Evolutionary conservation across 768 basidiomycete species (phyloP).

Genomic region (Pleurotus sapidus): DNA sequence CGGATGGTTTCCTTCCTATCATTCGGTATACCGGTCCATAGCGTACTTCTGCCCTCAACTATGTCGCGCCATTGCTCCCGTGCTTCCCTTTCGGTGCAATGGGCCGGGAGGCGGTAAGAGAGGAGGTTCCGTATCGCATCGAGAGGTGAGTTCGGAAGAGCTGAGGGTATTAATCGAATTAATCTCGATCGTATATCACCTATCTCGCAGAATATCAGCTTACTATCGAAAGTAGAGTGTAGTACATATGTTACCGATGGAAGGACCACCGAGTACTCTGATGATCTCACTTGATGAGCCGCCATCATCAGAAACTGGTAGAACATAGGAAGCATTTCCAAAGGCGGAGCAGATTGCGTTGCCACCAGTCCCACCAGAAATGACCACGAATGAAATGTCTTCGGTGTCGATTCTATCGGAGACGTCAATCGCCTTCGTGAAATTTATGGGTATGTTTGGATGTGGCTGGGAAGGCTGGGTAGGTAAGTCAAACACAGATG

Average conservation of each 20-base stretch:
- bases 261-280: constrained; percentile 84
- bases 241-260: constrained; percentile 53
- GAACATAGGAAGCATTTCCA: constrained; percentile 70
- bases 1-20: constrained; percentile 92
- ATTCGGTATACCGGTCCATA: constrained; percentile 85
- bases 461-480: constrained; percentile 28
- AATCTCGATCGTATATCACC: constrained; percentile 89
- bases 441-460: neutral
- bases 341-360: constrained; percentile 91
- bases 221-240: neutral
- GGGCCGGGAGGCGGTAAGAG: constrained; percentile 72
- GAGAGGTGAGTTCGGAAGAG: constrained; percentile 56
- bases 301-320: constrained; percentile 95
- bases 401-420: neutral
- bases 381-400: constrained; percentile 59
- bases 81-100: constrained; percentile 68
- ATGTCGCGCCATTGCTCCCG: constrained; percentile 91
- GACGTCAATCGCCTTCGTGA: neutral
- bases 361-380: constrained; percentile 94
- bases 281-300: constrained; percentile 95
- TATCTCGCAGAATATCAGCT: constrained; percentile 20
- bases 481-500: constrained; percentile 75
- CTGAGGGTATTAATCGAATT: constrained; percentile 79
- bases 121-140: constrained; percentile 76
- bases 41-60: constrained; percentile 77